Evolutionary conservation across 345 rosid species (phyloP).

Genomic region (Lepidium africanum): DNA sequence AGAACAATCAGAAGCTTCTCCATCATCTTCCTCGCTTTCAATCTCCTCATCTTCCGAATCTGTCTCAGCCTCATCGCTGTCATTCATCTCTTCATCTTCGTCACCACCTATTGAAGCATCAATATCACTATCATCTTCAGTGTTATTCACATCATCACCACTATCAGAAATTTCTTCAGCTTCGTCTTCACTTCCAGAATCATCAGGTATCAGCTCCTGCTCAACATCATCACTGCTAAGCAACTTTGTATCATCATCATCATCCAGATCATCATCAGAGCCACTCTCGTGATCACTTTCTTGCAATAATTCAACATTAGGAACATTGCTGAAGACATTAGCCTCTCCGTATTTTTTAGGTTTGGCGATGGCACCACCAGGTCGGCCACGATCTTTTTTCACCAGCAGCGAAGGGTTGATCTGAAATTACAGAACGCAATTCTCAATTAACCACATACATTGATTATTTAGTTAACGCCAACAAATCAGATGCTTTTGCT

Average conservation of each 20-base stretch:
- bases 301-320: conserved; percentile 67
- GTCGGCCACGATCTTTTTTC: conserved; percentile 96
- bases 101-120: conserved; percentile 34
- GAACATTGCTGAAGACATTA: conserved; percentile 50
- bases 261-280: conserved; percentile 29
- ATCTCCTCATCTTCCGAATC: conserved; percentile 27
- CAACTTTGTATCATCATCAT: conserved; percentile 33
- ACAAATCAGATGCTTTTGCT: not conserved
- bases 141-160: conserved; percentile 20
- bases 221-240: conserved; percentile 33
- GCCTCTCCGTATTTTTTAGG: conserved; percentile 86
- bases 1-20: conserved; percentile 22
- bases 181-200: conserved; percentile 33
- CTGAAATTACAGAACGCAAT: conserved; percentile 31
- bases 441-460: not conserved
- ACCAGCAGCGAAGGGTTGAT: conserved; percentile 81
- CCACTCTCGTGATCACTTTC: conserved; percentile 34
- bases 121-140: conserved; percentile 34
- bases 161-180: conserved; percentile 30
- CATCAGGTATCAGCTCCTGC: conserved; percentile 20
- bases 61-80: conserved; percentile 29
- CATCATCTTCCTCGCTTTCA: conserved; percentile 28
- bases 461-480: not conserved
- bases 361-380: conserved; percentile 56
- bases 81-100: conserved; percentile 24